These are phyloP conservation scores for Pyracantha coccinea DNA, from an alignment of 331 rosid genomes.

Conservation along the genomic window DNA sequence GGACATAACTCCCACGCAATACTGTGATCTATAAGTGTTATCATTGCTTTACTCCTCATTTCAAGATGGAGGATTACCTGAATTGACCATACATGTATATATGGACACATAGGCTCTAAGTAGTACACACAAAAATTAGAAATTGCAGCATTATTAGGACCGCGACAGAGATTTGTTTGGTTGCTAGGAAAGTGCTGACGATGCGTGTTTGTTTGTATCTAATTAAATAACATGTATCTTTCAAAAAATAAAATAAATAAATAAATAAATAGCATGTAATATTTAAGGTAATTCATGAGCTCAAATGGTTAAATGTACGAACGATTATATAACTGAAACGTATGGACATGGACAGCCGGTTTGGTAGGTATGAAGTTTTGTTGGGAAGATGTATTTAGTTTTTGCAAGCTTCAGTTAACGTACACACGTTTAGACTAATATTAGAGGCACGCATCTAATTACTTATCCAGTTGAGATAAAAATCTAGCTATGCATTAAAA, in stretches of 20 bases:
- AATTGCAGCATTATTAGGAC: too few relatives aligned
- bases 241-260: too few relatives aligned
- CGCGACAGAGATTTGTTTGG: not conserved
- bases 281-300: not conserved
- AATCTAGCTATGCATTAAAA: not conserved
- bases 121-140: too few relatives aligned
- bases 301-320: not conserved
- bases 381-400: not conserved
- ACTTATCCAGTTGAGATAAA: not conserved
- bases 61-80: too few relatives aligned
- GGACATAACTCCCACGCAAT: too few relatives aligned
- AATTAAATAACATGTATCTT: too few relatives aligned
- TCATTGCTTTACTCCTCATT: too few relatives aligned
- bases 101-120: too few relatives aligned
- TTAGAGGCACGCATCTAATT: not conserved
- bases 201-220: too few relatives aligned
- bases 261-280: too few relatives aligned
- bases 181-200: not conserved
- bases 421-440: not conserved
- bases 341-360: not conserved
- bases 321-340: not conserved
- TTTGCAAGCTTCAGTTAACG: not conserved
- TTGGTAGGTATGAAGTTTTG: slow-evolving; percentile 5
- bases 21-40: too few relatives aligned
- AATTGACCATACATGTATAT: too few relatives aligned